phyloP scores from a whole-genome alignment of 1,284 basidiomycete species.

The Austroboletus niveus region DNA sequence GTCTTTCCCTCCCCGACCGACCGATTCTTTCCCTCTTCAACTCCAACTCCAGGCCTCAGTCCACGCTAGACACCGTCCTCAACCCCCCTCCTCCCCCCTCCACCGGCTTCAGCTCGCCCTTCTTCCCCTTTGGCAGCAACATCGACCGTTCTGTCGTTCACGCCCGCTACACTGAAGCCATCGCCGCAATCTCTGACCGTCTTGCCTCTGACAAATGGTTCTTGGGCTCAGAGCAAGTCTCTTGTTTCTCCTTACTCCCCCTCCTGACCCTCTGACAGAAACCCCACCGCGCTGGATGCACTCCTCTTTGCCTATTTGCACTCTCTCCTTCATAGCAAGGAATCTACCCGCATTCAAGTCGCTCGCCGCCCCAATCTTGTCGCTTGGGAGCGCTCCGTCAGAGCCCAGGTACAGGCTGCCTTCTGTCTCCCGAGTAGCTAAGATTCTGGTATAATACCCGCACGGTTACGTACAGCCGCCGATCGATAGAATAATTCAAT shows the following conservation, averaged over 20 bases:
- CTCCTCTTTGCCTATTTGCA: conserved; percentile 77
- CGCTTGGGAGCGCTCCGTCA: conserved; percentile 70
- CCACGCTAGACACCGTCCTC: conserved; percentile 45
- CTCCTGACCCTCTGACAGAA: conserved; percentile 31
- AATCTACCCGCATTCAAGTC: conserved; percentile 57
- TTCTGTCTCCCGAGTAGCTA: conserved; percentile 36
- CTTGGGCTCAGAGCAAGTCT: conserved; percentile 66
- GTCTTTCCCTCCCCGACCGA: conserved; percentile 44
- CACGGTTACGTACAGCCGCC: neutral
- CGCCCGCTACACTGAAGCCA: conserved; percentile 66
- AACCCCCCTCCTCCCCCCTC: conserved; percentile 64
- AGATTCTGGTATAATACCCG: conserved; percentile 17
- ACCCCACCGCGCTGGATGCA: conserved; percentile 74
- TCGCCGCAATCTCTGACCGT: conserved; percentile 67
- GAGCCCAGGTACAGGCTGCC: conserved; percentile 52
- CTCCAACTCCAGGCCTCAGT: conserved; percentile 28
- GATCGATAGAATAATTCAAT: conserved; percentile 11
- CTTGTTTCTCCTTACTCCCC: neutral
- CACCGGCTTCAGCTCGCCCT: conserved; percentile 60
- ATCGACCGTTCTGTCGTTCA: conserved; percentile 49
- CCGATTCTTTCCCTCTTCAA: conserved; percentile 41
- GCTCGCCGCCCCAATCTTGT: conserved; percentile 70
- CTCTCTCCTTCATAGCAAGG: conserved; percentile 52
- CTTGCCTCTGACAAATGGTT: conserved; percentile 77
- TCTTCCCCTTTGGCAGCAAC: conserved; percentile 59